phyloP scores from a whole-genome alignment of 176 grass and related monocot genomes.

The Avena atlantica region DNA sequence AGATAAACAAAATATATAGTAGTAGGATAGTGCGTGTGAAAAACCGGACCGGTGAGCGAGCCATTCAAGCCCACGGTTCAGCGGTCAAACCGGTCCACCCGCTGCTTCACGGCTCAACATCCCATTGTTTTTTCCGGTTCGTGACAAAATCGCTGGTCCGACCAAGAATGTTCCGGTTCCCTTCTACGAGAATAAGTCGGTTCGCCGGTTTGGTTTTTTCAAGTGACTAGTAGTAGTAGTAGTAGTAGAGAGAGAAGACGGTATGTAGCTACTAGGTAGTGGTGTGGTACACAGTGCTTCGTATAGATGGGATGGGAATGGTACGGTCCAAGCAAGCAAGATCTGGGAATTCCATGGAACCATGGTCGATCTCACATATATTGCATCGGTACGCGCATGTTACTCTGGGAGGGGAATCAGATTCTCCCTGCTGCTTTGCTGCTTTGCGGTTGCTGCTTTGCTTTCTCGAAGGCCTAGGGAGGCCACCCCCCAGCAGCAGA shows the following conservation, averaged over 20 bases:
- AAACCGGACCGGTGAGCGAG: too few species aligned
- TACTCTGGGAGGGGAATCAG: conserved; percentile 64
- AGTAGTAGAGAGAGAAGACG: not conserved
- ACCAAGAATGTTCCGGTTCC: too few species aligned
- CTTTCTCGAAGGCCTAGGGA: conserved; percentile 64
- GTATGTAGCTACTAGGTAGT: not conserved
- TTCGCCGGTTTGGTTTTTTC: too few species aligned
- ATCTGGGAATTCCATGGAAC: conserved; percentile 7
- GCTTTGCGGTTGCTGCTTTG: conserved; percentile 32
- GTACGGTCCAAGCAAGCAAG: not conserved
- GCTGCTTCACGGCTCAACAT: too few species aligned
- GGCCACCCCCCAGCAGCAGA: conserved; percentile 29
- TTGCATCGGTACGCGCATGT: conserved; percentile 48
- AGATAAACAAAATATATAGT: too few species aligned
- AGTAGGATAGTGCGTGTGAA: too few species aligned
- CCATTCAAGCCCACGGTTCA: too few species aligned
- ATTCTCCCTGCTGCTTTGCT: conserved; percentile 45
- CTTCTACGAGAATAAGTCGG: too few species aligned
- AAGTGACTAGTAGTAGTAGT: not conserved
- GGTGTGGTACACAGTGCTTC: not conserved
- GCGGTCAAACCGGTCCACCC: too few species aligned
- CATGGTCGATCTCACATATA: not conserved
- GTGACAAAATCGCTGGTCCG: too few species aligned
- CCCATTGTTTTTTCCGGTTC: too few species aligned
- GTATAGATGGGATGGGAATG: not conserved